These are phyloP conservation scores for Ustanciosporium gigantosporum DNA, from an alignment of 1,284 basidiomycete genomes.

Conservation along the genomic window DNA sequence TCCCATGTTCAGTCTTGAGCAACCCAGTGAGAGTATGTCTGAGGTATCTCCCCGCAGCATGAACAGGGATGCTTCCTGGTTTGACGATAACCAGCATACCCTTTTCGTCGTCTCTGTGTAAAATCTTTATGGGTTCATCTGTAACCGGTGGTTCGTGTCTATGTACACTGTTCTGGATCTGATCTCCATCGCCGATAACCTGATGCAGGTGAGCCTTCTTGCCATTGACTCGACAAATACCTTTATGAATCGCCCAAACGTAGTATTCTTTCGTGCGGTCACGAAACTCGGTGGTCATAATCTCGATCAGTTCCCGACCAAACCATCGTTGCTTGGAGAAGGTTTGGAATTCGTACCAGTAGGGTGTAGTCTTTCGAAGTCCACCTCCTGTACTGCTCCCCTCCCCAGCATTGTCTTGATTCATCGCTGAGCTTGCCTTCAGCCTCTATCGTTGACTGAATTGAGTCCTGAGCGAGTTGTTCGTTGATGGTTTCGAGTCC, in stretches of 20 bases:
- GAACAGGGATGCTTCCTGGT: conserved; percentile 58
- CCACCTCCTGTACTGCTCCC: conserved; percentile 12
- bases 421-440: no score
- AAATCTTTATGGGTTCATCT: conserved; percentile 78
- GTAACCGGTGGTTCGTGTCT: conserved; percentile 95
- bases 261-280: conserved; percentile 63
- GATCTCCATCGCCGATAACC: conserved; percentile 82
- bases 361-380: conserved; percentile 30
- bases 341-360: conserved; percentile 65
- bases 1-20: conserved; percentile 80
- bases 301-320: conserved; percentile 71
- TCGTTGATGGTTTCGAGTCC: no score
- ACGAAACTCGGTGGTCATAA: conserved; percentile 62
- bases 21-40: conserved; percentile 73
- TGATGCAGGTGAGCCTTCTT: conserved; percentile 77
- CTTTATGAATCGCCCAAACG: conserved; percentile 75
- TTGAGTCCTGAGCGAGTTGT: no score
- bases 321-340: conserved; percentile 91
- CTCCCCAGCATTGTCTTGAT: neutral
- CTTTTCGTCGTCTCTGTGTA: conserved; percentile 75
- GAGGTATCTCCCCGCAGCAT: conserved; percentile 54
- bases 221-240: conserved; percentile 91
- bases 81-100: conserved; percentile 81
- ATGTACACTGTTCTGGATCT: conserved; percentile 87
- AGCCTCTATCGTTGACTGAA: no score